Evolutionary conservation across 2,329 filamentous ascomycete genomes (phyloP), one percentile per base, ranked within the genome.

Genomic region (Polytolypa hystricis): DNA sequence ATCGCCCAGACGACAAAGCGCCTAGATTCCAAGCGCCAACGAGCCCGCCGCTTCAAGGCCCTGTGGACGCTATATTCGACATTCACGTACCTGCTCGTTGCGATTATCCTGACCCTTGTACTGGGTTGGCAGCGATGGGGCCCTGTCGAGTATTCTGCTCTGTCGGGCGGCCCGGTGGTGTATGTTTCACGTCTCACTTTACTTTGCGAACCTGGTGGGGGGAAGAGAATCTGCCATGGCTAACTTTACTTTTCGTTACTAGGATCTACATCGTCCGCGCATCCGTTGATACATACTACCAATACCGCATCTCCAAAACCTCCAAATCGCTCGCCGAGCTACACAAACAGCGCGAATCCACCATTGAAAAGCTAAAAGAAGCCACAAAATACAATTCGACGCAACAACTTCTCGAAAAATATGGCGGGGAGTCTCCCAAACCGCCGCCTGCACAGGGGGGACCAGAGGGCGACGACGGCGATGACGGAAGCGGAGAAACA

Each of bases 321-420:
- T 74, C 81, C 47, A 60, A 69, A 26, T 73, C 80, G 27, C 70
- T 96, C 19, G 81, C 89, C 49, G 74, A 74, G 14, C 72, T 87
- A 23, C 77, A 87, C 51, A 74, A 77, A 37, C 83, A 95, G 58
- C 78, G 89, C 37, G 77, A 83, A 41, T 77, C 77, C 49, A 94
- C 87, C 2, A 96, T 98, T 46, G 81, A 93, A 56, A 87, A 87
- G 61, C 75, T 98, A 44, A 98, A 98, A 62, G 79, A 81, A 40
- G 87, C 87, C 17, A 98, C 91, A 21, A 94, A 84, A 58, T 98
- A 95, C 64, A 84, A 96, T 60, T 91, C 87, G 20, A 98, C 91
- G 1, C 77, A 93, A 52, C 78, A 95, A 55, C 64, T 98, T 41
- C 73, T 98, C 8, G 84, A 96, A 52, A 98, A 96, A 52, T 98